Evolutionary conservation across 208 protist genomes (phyloP).

Genomic region (Leishmania braziliensis): DNA sequence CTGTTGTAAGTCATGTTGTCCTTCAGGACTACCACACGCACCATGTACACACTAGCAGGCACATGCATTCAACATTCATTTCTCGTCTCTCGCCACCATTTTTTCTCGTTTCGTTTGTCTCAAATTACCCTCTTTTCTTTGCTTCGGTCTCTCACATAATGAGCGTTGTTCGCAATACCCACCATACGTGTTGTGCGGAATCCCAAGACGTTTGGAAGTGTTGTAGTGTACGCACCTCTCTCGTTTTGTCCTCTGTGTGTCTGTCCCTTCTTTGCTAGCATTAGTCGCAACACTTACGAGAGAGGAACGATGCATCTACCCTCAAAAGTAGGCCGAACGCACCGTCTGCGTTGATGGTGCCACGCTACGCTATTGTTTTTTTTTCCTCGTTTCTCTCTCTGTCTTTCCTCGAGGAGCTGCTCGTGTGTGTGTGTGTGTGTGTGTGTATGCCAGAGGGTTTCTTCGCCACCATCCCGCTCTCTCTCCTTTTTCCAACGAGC

Average conservation of each 20-base stretch:
- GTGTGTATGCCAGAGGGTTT: not conserved
- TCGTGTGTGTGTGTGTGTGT: not conserved
- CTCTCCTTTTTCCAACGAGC: not conserved
- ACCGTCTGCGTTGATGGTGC: not conserved
- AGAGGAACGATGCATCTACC: not conserved
- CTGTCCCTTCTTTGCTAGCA: not conserved
- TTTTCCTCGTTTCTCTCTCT: not conserved
- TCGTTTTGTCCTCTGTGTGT: not conserved
- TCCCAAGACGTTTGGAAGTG: not conserved
- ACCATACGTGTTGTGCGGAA: not conserved
- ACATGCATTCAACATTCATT: not conserved
- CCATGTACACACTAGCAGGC: not conserved
- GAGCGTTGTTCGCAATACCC: not conserved
- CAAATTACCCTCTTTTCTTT: not conserved
- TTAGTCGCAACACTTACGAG: too few species aligned
- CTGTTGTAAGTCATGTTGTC: not conserved
- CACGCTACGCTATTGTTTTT: conserved; percentile 1
- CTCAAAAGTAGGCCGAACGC: not conserved
- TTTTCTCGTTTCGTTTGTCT: conserved; percentile 2
- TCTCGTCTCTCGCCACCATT: not conserved
- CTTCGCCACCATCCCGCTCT: not conserved
- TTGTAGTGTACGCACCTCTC: not conserved
- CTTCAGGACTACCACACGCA: not conserved
- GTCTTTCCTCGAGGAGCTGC: not conserved
- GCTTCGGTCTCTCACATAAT: not conserved